Evolutionary conservation across 768 basidiomycete species (phyloP).

Genomic region (Trametes cingulata): DNA sequence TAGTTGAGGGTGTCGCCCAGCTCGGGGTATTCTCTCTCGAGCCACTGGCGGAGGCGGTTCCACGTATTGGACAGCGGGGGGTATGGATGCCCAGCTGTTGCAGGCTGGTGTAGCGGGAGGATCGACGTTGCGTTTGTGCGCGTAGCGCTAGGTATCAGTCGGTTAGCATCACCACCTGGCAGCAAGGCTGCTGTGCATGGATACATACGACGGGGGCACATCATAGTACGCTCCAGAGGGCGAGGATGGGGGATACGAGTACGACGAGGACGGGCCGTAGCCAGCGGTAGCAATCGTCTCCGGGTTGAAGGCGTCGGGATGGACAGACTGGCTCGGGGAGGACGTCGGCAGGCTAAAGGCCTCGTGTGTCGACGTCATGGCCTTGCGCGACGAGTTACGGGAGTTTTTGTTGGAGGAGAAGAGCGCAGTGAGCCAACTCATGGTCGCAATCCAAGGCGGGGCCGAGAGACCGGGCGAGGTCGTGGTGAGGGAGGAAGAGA

Average conservation of each 20-base stretch:
- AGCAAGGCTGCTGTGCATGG: conserved; percentile 9
- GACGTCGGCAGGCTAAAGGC: conserved; percentile 85
- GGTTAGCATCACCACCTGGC: conserved; percentile 11
- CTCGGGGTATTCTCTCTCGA: conserved; percentile 86
- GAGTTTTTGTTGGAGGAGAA: conserved; percentile 52
- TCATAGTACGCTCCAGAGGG: conserved; percentile 56
- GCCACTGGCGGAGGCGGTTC: conserved; percentile 81
- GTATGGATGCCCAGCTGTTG: conserved; percentile 46
- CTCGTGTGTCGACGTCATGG: conserved; percentile 79
- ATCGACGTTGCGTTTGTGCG: conserved; percentile 53
- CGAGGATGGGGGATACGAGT: conserved; percentile 76
- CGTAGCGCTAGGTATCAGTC: conserved; percentile 36
- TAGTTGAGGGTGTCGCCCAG: conserved; percentile 95
- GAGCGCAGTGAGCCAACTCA: conserved; percentile 75
- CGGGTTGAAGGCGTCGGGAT: conserved; percentile 61
- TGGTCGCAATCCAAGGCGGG: conserved; percentile 29
- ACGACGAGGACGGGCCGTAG: conserved; percentile 42
- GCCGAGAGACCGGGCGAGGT: not conserved
- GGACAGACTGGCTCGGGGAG: conserved; percentile 55
- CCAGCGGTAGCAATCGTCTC: conserved; percentile 54
- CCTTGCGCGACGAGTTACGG: conserved; percentile 48
- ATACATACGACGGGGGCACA: conserved; percentile 53
- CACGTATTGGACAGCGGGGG: conserved; percentile 85
- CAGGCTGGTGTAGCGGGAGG: conserved; percentile 66
- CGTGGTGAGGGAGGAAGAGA: conserved; percentile 10